Conservation (phyloP, 768 basidiomycete genomes). For the Agrocybe chaxingu region DNA sequence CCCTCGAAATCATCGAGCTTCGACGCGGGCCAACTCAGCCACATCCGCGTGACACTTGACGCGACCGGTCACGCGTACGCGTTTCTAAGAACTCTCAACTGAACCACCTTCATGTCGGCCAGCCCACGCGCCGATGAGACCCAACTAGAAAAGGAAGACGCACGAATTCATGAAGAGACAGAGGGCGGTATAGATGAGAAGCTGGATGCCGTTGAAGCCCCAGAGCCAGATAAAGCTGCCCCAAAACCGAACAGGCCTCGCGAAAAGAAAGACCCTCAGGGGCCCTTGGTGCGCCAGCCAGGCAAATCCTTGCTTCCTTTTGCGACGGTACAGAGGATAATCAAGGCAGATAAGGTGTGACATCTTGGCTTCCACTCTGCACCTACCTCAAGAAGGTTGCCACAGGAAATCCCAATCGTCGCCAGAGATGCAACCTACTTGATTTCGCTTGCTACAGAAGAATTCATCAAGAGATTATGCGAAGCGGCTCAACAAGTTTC, state of each 20-base stretch:
- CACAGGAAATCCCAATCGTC: constrained; percentile 71
- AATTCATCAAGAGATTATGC: constrained; percentile 76
- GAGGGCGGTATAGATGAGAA: constrained; percentile 4
- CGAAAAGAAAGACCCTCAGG: constrained; percentile 23
- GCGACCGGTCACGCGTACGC: no score
- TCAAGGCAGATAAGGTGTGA: constrained; percentile 80
- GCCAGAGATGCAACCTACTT: constrained; percentile 77
- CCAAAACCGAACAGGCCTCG: constrained; percentile 18
- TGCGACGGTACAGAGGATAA: constrained; percentile 76
- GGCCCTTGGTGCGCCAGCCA: constrained; percentile 24
- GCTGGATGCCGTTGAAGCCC: background rate
- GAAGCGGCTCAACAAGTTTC: constrained; percentile 73
- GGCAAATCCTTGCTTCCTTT: constrained; percentile 79
- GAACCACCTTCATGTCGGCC: constrained; percentile 4
- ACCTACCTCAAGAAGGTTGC: background rate
- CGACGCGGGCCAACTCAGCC: no score
- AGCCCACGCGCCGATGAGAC: constrained; percentile 6
- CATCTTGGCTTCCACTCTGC: background rate
- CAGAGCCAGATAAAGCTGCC: constrained; percentile 1
- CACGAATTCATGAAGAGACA: constrained; percentile 2
- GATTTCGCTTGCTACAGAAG: constrained; percentile 82
- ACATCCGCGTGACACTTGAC: no score
- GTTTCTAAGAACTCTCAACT: no score
- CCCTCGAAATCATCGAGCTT: no score
- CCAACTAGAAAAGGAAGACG: constrained; percentile 8